Base-by-base conservation (phyloP, 2,329 filamentous ascomycete genomes). In the Phyllosticta paracitricarpa region DNA sequence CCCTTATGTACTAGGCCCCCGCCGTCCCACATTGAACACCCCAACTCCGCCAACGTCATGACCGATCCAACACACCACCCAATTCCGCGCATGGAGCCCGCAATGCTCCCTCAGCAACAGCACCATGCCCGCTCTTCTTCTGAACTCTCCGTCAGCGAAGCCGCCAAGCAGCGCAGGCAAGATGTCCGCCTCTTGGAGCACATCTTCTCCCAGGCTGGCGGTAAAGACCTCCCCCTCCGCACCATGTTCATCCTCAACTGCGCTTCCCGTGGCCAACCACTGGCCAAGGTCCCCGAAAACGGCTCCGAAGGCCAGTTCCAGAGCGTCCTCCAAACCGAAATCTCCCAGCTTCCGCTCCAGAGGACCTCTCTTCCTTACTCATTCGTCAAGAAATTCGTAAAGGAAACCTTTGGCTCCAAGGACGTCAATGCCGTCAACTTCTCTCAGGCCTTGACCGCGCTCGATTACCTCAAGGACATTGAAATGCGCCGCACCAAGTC, bases 181-280 rank as follows among this genome's bases (percentile, higher is more conserved):
- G 54, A 61, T 30, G 59, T 57, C 48, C 56, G 51, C 59, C 54
- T 61, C 40, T 53, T 84, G 57, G 82, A 84, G 62, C 82, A 84
- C 67, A 76, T 82, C 61, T 73, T 84, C 59, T 77, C 78, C 56
- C 82, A 84, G 66, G 81, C 82, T 8, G 80, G 78, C 67, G 82
- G 78, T 66, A 87, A 87, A 68, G 85, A 87, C 67, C 83, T 87
- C 33, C 85, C 85, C 22, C 77, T 88, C 28, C 81, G 84, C 62
- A 86, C 83, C 64, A 87, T 87, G 82, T 87, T 87, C 75, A 81
- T 81, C 26, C 77, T 88, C 70, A 88, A 88, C 69, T 84, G 81
- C 64, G 79, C 81, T 19, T 79, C 83, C 19, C 79, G 77, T 57
- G 72, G 75, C n/a, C 72, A 75, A 48, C 70, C 73, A 52, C 65